phyloP scores from a whole-genome alignment of 2,329 filamentous ascomycete genomes.

The Fusarium miscanthi region DNA sequence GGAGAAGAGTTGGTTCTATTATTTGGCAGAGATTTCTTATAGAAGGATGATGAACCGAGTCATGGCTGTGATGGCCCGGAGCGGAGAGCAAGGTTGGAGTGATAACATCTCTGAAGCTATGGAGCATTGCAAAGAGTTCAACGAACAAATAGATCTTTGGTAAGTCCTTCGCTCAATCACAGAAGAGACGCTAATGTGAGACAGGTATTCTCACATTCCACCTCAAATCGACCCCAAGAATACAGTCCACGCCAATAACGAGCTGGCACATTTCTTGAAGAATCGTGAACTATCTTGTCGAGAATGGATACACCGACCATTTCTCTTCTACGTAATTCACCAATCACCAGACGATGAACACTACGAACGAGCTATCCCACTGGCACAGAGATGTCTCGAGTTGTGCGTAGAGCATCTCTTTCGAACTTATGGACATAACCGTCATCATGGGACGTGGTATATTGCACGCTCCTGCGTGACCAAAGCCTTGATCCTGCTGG shows the following conservation, averaged over 20 bases:
- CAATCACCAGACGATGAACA: background rate
- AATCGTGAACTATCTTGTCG: background rate
- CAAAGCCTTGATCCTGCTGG: background rate
- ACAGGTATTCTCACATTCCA: background rate
- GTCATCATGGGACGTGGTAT: background rate
- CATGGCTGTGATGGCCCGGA: background rate
- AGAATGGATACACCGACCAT: background rate
- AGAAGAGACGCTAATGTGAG: background rate
- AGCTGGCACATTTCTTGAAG: background rate
- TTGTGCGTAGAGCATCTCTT: background rate
- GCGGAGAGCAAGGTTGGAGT: background rate
- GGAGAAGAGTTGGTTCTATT: slow-evolving; percentile 3
- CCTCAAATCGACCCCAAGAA: background rate
- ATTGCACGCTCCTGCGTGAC: background rate
- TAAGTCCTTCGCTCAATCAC: fast-evolving
- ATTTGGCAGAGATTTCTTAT: background rate
- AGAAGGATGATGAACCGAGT: background rate
- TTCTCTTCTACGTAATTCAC: background rate
- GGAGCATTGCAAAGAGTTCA: background rate
- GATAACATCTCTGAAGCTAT: background rate
- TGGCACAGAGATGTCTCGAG: background rate
- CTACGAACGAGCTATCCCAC: background rate
- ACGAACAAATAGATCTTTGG: background rate
- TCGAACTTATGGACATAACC: background rate
- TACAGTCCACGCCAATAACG: background rate